Evolutionary conservation across 768 basidiomycete species (phyloP).

Genomic region (Stropharia rugosoannulata): DNA sequence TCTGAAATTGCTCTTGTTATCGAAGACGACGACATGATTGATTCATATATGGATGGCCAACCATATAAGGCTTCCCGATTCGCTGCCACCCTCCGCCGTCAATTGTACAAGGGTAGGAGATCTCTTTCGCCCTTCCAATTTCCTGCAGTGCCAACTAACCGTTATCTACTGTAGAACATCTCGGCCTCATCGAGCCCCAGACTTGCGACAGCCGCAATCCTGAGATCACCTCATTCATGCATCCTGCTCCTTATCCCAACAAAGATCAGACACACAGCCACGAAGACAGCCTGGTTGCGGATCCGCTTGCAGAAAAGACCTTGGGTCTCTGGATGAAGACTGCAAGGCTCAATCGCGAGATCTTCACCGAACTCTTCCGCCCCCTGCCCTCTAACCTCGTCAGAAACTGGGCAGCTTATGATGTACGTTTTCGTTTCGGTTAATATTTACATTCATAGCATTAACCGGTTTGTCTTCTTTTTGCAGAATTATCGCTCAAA

Average conservation of each 20-base stretch:
- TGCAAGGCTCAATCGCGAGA: constrained; percentile 76
- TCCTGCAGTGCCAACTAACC: neutral
- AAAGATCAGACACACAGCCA: constrained; percentile 57
- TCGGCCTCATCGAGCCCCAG: constrained; percentile 85
- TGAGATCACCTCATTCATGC: constrained; percentile 66
- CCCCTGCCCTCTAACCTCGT: constrained; percentile 87
- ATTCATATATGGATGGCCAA: constrained; percentile 75
- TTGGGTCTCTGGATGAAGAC: constrained; percentile 63
- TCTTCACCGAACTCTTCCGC: constrained; percentile 85
- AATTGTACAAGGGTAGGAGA: constrained; percentile 71
- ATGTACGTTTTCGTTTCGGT: constrained; percentile 40
- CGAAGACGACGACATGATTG: constrained; percentile 81
- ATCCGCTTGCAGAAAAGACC: constrained; percentile 70
- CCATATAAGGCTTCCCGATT: constrained; percentile 75
- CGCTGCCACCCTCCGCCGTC: constrained; percentile 80
- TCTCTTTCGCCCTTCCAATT: neutral
- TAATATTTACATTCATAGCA: neutral
- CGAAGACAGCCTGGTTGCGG: constrained; percentile 71
- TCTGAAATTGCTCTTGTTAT: constrained; percentile 93
- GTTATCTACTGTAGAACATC: constrained; percentile 57
- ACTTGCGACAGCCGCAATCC: constrained; percentile 32
- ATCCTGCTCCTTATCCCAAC: constrained; percentile 70
- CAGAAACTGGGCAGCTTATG: constrained; percentile 75
- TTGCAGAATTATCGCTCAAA: constrained; percentile 75
- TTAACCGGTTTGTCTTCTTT: neutral